Conservation (phyloP, 257 asterid genomes). For the Solanum chiquidenum region DNA sequence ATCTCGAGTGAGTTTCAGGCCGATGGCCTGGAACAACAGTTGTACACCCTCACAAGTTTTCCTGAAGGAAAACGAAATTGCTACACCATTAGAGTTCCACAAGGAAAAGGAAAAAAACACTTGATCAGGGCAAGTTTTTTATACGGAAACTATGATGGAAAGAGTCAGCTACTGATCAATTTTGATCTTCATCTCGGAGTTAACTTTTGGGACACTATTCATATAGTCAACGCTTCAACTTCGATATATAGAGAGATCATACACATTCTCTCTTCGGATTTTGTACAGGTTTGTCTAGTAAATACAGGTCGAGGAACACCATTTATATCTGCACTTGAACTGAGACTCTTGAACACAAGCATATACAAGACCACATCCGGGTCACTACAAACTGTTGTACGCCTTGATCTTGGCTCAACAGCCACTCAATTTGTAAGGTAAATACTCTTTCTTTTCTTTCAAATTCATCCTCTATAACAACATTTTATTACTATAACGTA, state of each 20-base stretch:
- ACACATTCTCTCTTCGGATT: conserved; percentile 14
- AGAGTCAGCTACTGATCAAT: neutral
- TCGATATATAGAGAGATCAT: conserved; percentile 7
- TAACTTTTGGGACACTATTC: conserved; percentile 3
- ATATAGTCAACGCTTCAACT: neutral
- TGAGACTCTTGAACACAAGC: conserved; percentile 2
- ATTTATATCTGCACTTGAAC: conserved; percentile 20
- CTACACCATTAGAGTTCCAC: neutral
- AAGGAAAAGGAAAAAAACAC: conserved; percentile 1
- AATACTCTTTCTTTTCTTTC: neutral
- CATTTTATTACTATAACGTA: no score
- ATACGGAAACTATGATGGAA: conserved; percentile 11
- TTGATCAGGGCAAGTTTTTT: conserved; percentile 4
- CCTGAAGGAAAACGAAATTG: conserved; percentile 1
- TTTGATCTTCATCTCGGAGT: conserved; percentile 8
- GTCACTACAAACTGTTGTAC: neutral
- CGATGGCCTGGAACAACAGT: neutral
- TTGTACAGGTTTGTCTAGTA: conserved; percentile 21
- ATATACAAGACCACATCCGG: neutral
- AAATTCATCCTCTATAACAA: neutral
- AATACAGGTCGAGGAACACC: conserved; percentile 20
- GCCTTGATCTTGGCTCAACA: neutral
- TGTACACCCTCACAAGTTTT: neutral
- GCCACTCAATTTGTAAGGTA: neutral
- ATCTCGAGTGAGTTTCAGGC: neutral